Conservation (phyloP, 257 asterid species). For the Ehretia macrophylla region DNA sequence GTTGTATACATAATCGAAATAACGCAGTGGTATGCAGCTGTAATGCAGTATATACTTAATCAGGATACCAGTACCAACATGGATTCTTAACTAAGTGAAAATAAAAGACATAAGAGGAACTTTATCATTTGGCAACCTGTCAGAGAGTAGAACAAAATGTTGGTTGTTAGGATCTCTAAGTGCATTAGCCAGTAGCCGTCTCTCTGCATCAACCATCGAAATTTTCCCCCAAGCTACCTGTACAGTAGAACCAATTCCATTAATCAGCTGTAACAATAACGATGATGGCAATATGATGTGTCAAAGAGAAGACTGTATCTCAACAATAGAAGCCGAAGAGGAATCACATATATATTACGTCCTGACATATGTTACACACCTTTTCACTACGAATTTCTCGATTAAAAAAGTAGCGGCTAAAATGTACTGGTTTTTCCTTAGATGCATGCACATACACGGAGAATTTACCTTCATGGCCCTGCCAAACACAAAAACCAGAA, state of each 20-base stretch:
- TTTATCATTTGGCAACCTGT: conserved; percentile 46
- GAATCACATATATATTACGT: neutral
- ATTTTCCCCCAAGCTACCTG: conserved; percentile 99
- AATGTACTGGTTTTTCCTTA: conserved; percentile 87
- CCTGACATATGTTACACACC: conserved; percentile 30
- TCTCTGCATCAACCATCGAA: conserved; percentile 99
- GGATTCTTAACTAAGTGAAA: conserved; percentile 11
- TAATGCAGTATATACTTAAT: conserved; percentile 32
- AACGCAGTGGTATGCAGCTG: conserved; percentile 93
- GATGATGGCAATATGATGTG: neutral
- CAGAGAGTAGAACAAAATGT: conserved; percentile 90
- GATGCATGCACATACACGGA: conserved; percentile 98
- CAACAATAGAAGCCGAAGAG: neutral
- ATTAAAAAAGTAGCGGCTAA: conserved; percentile 88
- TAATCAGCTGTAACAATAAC: neutral
- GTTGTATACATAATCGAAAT: conserved; percentile 83
- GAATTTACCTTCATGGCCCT: conserved; percentile 98
- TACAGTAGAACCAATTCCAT: conserved; percentile 17
- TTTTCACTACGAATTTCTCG: conserved; percentile 89
- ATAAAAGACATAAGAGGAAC: neutral
- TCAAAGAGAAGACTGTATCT: neutral
- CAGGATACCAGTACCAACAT: conserved; percentile 15
- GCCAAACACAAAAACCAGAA: conserved; percentile 22
- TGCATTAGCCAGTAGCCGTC: conserved; percentile 80
- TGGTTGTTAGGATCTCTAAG: conserved; percentile 80